Evolutionary conservation across 495 filamentous ascomycete genomes (phyloP), one percentile per base, ranked within the genome.

Genomic region (Penicillium taxi): DNA sequence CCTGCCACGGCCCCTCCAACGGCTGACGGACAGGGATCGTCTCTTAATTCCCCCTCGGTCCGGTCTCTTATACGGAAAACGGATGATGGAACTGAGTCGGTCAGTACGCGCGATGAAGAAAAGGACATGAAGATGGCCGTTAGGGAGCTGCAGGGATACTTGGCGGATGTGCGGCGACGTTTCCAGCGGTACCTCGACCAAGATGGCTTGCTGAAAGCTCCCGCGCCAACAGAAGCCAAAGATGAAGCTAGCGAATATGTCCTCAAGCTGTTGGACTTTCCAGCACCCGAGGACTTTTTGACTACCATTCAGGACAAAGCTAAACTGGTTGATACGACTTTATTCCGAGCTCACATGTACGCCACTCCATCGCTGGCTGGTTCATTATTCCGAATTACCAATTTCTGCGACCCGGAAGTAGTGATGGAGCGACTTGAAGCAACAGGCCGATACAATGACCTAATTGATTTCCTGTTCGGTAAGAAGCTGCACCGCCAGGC

Each of bases 391-490:
- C 86, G 93, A 9, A 86, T 96, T 32, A 81, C 86, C 55, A 99
- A 99, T 55, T 96, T 94, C 58, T 96, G 91, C 48, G 90, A 96
- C 45, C 90, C 91, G 0, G 82, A 84, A 18, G 91, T 99, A 1
- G 89, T 99, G 17, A 90, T 93, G 55, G 84, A 96, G 58, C 80
- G 84, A 42, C 70, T 99, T 6, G 78, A 93, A 40, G 87, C 94
- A 54, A 83, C 80, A 34, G 82, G 84, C 26, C 83, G 88, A 30
- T 94, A 94, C 57, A 86, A 82, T 37, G 91, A 96, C 55, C 66
- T 99, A 0, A 90, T 99, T 19, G 89, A 99, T 50, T 99, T 99
- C 56, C 80, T 95, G 42, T 86, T 91, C 46, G 90, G 91, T 36
- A 96, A 96, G 66, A 89, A 81, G 55, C 73, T 96, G 9, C 91